Evolutionary conservation across 768 basidiomycete species (phyloP).

Genomic region (Boletus vermiculosoides): DNA sequence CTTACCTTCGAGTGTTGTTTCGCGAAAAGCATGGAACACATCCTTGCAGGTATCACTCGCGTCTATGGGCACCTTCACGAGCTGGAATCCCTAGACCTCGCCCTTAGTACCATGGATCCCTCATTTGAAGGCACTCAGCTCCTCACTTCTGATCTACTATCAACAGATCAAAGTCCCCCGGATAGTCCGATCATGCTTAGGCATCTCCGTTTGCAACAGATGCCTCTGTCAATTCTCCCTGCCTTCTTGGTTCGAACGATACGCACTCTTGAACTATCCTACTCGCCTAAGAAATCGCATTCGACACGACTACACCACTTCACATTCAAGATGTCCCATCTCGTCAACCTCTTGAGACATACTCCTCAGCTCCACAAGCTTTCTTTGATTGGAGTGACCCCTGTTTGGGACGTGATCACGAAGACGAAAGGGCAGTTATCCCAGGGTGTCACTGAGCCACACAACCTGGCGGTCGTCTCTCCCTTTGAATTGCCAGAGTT

Average conservation of each 20-base stretch:
- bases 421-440: conserved; percentile 14
- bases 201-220: conserved; percentile 41
- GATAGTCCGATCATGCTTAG: conserved; percentile 15
- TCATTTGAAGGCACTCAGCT: conserved; percentile 29
- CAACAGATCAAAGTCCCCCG: conserved; percentile 3
- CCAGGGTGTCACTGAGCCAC: conserved; percentile 6
- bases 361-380: conserved; percentile 44
- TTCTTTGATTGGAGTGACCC: conserved; percentile 41
- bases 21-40: conserved; percentile 28
- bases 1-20: conserved; percentile 35
- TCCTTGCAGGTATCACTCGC: conserved; percentile 23
- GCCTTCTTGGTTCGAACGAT: conserved; percentile 39
- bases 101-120: conserved; percentile 25
- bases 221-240: conserved; percentile 42
- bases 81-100: conserved; percentile 32
- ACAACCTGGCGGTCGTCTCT: conserved; percentile 5
- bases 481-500: conserved; percentile 39
- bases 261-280: conserved; percentile 42
- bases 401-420: conserved; percentile 36
- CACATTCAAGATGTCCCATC: conserved; percentile 40
- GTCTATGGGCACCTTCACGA: conserved; percentile 17
- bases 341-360: conserved; percentile 37
- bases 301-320: conserved; percentile 28
- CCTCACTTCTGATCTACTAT: conserved; percentile 21
- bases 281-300: conserved; percentile 31